phyloP scores from a whole-genome alignment of 257 asterid genomes.

The Solanum virginianum region DNA sequence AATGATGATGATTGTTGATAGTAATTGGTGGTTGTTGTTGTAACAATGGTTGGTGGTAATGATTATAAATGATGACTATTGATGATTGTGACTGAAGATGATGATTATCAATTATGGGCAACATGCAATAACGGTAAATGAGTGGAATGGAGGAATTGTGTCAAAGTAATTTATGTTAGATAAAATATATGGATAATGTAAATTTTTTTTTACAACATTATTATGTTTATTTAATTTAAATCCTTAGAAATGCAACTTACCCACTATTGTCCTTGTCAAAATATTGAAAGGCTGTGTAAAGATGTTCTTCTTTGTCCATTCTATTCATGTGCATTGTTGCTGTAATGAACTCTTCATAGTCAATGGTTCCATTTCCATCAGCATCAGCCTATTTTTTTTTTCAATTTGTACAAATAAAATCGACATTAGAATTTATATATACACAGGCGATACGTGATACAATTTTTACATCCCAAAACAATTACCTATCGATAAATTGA shows the following conservation, averaged over 20 bases:
- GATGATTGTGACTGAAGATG: neutral
- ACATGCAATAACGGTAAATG: neutral
- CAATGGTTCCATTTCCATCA: constrained; percentile 95
- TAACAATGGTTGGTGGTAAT: neutral
- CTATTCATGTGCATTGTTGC: constrained; percentile 96
- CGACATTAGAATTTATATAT: neutral
- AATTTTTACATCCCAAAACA: neutral
- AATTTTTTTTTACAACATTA: too few species aligned
- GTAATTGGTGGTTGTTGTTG: neutral
- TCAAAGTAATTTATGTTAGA: too few species aligned
- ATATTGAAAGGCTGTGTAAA: constrained; percentile 92
- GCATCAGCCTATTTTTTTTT: constrained; percentile 61
- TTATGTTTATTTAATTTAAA: neutral
- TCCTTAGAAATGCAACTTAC: constrained; percentile 12
- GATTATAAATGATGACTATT: neutral
- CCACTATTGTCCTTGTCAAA: constrained; percentile 96
- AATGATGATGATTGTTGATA: neutral
- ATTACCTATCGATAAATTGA: neutral
- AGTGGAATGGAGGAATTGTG: neutral
- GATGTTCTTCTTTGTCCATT: constrained; percentile 98
- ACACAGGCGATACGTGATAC: neutral
- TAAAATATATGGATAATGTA: too few species aligned
- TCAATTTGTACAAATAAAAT: neutral
- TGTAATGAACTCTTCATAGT: constrained; percentile 90
- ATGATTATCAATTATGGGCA: neutral